Evolutionary conservation across 441 rosid genomes (phyloP).

Genomic region (Oxalis stricta): DNA sequence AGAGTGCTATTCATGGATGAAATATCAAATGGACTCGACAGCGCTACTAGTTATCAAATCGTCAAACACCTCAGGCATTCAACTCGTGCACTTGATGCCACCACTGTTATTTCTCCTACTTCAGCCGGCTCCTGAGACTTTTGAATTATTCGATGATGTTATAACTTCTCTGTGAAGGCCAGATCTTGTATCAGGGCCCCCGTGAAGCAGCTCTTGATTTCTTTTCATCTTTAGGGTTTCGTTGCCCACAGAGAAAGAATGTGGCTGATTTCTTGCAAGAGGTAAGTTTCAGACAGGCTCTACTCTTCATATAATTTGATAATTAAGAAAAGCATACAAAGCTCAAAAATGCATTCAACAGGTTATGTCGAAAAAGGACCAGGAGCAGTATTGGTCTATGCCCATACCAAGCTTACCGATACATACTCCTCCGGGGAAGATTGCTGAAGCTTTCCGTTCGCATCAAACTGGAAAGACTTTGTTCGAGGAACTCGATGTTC

Average conservation of each 20-base stretch:
- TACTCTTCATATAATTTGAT: conserved; percentile 6
- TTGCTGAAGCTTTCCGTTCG: conserved; percentile 66
- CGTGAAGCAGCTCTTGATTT: conserved; percentile 59
- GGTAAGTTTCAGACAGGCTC: conserved; percentile 29
- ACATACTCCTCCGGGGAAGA: conserved; percentile 71
- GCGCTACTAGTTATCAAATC: conserved; percentile 84
- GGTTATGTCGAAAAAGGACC: conserved; percentile 87
- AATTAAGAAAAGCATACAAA: neutral
- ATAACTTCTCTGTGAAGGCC: conserved; percentile 87
- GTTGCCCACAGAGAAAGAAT: conserved; percentile 84
- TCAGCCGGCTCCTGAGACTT: conserved; percentile 94
- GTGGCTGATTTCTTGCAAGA: conserved; percentile 97
- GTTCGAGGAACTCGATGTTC: conserved; percentile 44
- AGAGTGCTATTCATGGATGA: conserved; percentile 96
- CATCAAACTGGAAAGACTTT: conserved; percentile 48
- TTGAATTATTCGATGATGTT: conserved; percentile 77
- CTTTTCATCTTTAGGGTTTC: conserved; percentile 68
- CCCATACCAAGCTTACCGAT: conserved; percentile 56
- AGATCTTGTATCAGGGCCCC: conserved; percentile 85
- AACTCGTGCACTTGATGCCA: conserved; percentile 68
- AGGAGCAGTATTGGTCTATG: conserved; percentile 91
- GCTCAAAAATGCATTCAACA: conserved; percentile 15
- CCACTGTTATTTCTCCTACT: conserved; percentile 77
- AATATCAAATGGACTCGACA: conserved; percentile 92
- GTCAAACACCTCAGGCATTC: conserved; percentile 83